Base-by-base conservation (phyloP, 129 eudicot species). In the Flaveria ramosissima region DNA sequence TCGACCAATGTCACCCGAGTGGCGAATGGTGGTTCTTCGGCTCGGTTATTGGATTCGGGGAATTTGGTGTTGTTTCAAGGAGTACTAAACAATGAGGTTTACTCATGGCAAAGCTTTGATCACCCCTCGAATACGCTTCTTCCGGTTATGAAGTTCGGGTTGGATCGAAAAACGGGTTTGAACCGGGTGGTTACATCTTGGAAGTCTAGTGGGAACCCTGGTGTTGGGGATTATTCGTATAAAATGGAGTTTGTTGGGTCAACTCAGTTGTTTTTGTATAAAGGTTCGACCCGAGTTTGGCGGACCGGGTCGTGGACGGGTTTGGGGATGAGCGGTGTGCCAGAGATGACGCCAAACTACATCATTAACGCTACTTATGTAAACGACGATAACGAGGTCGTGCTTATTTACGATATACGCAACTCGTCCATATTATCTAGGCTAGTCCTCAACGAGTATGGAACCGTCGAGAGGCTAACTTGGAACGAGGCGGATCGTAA, bases 51-150 rank as follows among this genome's bases (percentile, higher is more conserved):
- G 60, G 88, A 85, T 73, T 65, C 85, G 0, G 88, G 88, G 21
- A 85, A 82, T 4, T 83, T 86, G 51, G 82, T 83, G 27, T 19
- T 82, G 79, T 70, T 82, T 79, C 68, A 76, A 55, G 73, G 70
- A 19, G 9, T n/a, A 23, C 26, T 23, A 52, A 46, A 74, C 65
- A 65, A 24, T 24, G 15, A 24, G 13, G 80, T 57, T 66, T 46
- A 41, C 74, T 64, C 76, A 46, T 85, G 89, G 89, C 84, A 85
- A 45, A 82, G 89, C 70, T 85, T 81, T 57, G 84, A 85, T 78
- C 64, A 74, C 62, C 89, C 89, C 19, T 74, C 89, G 0, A 68
- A 85, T 53, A 83, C 89, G 14, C 0, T 76, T 7, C 83, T 86
- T 72, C 87, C 89, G 7, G 78, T 67, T 72, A 71, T 86, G 83